These are phyloP conservation scores for Aethionema arabicum DNA, from an alignment of 345 rosid genomes.

Conservation along the genomic window DNA sequence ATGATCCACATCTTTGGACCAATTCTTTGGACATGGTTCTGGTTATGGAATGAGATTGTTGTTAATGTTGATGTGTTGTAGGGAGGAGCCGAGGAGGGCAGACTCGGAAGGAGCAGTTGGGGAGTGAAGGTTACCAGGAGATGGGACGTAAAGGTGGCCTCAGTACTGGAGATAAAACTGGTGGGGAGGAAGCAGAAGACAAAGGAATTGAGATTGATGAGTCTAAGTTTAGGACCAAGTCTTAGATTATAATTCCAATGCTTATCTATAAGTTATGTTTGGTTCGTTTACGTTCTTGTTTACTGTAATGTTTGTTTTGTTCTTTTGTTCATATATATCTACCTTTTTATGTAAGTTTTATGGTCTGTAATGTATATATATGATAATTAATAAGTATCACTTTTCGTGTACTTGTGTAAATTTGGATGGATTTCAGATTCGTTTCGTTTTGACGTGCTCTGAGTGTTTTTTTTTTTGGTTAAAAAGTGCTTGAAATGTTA, in stretches of 20 bases:
- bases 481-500: too few species aligned
- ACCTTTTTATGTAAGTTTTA: too few species aligned
- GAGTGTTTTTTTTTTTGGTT: too few species aligned
- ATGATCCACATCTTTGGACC: too few species aligned
- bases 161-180: constrained; percentile 41
- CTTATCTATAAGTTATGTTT: constrained; percentile 1
- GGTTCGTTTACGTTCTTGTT: background rate
- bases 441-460: too few species aligned
- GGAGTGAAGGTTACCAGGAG: constrained; percentile 60
- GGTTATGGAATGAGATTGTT: background rate
- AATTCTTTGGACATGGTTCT: too few species aligned
- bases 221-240: constrained; percentile 44
- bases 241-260: background rate
- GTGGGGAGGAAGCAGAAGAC: constrained; percentile 37
- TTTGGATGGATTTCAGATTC: too few species aligned
- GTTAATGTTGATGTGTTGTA: constrained; percentile 6
- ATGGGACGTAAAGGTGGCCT: constrained; percentile 59
- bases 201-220: constrained; percentile 42
- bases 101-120: constrained; percentile 56
- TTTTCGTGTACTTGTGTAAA: too few species aligned
- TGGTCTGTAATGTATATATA: too few species aligned
- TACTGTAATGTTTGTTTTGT: background rate
- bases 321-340: too few species aligned
- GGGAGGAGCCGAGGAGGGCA: constrained; percentile 69
- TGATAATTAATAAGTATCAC: too few species aligned